Evolutionary conservation across 192 early-diverging fungal genomes (phyloP).

Genomic region (Lunasporangiospora selenospora): DNA sequence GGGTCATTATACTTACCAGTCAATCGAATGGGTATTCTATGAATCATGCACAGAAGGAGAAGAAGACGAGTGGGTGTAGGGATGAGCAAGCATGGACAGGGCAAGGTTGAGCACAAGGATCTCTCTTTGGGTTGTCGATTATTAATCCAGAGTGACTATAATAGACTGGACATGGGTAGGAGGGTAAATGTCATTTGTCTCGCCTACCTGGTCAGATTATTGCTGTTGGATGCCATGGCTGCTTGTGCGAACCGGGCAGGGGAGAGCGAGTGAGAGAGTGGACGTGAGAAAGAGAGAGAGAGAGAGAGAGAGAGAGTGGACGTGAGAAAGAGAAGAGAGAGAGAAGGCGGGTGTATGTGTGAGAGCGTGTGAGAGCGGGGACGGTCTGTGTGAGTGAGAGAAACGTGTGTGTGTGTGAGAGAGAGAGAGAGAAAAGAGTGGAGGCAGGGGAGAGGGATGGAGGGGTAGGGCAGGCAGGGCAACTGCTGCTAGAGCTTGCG

Average conservation of each 20-base stretch:
- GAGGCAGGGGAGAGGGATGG: background rate
- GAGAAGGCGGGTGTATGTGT: background rate
- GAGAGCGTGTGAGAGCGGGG: background rate
- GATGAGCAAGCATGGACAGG: too few species aligned
- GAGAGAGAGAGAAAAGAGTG: background rate
- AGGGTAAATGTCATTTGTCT: constrained; percentile 1
- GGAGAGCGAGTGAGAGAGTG: background rate
- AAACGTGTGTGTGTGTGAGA: too few species aligned
- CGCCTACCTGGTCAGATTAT: too few species aligned
- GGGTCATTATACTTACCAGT: constrained; percentile 52
- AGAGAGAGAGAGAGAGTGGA: background rate
- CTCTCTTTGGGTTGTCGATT: too few species aligned
- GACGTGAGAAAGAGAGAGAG: background rate
- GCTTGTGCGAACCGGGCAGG: background rate
- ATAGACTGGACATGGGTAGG: too few species aligned
- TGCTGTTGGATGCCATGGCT: too few species aligned
- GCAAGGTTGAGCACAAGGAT: too few species aligned
- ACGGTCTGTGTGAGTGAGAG: background rate
- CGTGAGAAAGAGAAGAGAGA: background rate
- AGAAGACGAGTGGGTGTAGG: background rate
- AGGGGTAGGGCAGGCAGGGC: too few species aligned
- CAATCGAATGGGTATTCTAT: constrained; percentile 34
- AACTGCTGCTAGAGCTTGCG: too few species aligned
- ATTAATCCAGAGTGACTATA: too few species aligned
- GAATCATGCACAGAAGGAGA: background rate